Evolutionary conservation across 768 basidiomycete species (phyloP).

Genomic region (Russula brevipes): DNA sequence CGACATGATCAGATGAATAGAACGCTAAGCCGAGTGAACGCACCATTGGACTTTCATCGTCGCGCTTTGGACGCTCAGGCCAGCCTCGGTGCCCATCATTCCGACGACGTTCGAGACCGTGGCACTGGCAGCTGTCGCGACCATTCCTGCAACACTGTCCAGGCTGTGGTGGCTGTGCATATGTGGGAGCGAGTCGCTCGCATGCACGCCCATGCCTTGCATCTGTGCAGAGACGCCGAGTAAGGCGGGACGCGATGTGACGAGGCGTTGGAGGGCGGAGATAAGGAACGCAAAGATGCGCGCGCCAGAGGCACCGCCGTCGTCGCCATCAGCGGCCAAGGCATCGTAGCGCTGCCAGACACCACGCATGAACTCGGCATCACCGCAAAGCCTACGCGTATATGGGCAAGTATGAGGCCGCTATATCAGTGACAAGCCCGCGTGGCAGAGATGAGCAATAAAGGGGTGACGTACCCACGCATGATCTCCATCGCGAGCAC

Average conservation of each 20-base stretch:
- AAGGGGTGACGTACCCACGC: constrained; percentile 12
- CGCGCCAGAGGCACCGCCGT: constrained; percentile 53
- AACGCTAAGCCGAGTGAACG: constrained; percentile 23
- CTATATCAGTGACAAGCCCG: background rate
- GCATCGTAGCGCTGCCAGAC: constrained; percentile 23
- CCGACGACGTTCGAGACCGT: constrained; percentile 82
- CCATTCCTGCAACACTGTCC: constrained; percentile 72
- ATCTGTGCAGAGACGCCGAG: constrained; percentile 79
- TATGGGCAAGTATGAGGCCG: too few relatives aligned
- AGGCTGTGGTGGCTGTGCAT: constrained; percentile 55
- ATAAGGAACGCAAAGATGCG: constrained; percentile 76
- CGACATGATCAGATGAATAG: background rate
- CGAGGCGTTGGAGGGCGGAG: constrained; percentile 75
- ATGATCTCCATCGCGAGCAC: constrained; percentile 26
- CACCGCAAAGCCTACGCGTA: constrained; percentile 16
- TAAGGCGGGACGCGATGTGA: constrained; percentile 83
- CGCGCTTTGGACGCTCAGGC: constrained; percentile 66
- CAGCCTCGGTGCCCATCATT: constrained; percentile 69
- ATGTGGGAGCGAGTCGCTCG: constrained; percentile 34
- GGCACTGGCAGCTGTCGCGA: constrained; percentile 76
- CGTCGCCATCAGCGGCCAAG: constrained; percentile 41
- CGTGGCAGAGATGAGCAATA: background rate
- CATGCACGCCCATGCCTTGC: constrained; percentile 65
- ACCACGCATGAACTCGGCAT: constrained; percentile 23
- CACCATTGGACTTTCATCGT: constrained; percentile 92